phyloP scores from a whole-genome alignment of 73 alveolate species.

The Tetrahymena thermophila region DNA sequence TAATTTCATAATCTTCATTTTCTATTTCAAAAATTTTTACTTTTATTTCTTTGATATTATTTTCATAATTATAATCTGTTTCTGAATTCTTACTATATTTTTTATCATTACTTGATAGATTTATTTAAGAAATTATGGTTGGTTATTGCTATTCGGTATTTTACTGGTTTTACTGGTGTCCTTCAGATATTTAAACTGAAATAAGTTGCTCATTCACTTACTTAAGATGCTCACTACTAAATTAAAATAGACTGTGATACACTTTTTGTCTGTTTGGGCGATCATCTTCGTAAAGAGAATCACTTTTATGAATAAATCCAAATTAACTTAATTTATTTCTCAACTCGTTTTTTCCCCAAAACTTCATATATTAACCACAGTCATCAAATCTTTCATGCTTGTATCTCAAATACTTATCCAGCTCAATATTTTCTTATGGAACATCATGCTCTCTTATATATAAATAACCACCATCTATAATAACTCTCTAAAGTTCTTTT shows the following conservation, averaged over 20 bases:
- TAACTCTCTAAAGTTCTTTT: neutral
- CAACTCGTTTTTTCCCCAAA: neutral
- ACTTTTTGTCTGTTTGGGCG: neutral
- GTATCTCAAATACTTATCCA: neutral
- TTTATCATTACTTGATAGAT: neutral
- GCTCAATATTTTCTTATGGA: neutral
- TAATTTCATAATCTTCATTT: neutral
- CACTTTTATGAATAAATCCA: neutral
- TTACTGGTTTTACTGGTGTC: neutral
- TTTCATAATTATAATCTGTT: neutral
- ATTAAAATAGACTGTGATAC: neutral
- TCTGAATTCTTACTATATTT: neutral
- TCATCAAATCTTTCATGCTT: neutral
- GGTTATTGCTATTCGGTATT: neutral
- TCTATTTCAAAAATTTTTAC: neutral
- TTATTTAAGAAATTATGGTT: neutral
- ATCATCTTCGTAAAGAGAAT: neutral
- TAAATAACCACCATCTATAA: neutral
- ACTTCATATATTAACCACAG: neutral
- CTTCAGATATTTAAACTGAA: neutral
- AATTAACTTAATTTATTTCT: neutral
- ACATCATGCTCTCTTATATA: neutral
- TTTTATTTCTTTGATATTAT: neutral
- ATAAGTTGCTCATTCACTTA: neutral
- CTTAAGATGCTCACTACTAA: neutral